Conservation (phyloP, 257 asterid species). For the Plantago ovata region DNA sequence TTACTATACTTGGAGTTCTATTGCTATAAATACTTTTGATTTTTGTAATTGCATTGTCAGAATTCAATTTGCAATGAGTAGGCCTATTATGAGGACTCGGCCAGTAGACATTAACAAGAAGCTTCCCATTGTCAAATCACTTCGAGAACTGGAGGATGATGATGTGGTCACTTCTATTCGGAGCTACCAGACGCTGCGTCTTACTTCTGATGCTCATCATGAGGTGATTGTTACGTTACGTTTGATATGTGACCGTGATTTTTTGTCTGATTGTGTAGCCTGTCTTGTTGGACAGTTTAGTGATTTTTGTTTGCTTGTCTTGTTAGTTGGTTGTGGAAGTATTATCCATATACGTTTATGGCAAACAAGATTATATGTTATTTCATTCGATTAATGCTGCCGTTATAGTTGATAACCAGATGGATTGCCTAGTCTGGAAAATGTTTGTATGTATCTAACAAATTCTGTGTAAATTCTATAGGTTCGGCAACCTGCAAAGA, state of each 20-base stretch:
- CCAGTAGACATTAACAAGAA: slow-evolving; percentile 97
- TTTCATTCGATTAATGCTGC: too few relatives aligned
- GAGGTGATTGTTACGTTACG: slow-evolving; percentile 47
- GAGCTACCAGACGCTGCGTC: slow-evolving; percentile 76
- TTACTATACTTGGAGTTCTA: too few relatives aligned
- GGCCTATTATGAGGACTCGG: slow-evolving; percentile 96
- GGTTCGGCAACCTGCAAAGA: slow-evolving; percentile 74
- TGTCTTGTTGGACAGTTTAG: neutral
- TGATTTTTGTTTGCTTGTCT: too few relatives aligned
- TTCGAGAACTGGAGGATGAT: slow-evolving; percentile 95
- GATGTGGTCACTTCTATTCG: slow-evolving; percentile 80
- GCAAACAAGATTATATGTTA: too few relatives aligned
- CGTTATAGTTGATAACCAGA: too few relatives aligned
- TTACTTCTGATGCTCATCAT: slow-evolving; percentile 64
- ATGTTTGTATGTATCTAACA: neutral
- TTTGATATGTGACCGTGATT: neutral
- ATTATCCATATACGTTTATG: too few relatives aligned
- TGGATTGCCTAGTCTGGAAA: too few relatives aligned
- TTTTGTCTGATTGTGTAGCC: neutral
- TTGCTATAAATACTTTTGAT: too few relatives aligned
- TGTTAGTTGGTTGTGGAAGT: too few relatives aligned
- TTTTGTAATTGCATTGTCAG: too few relatives aligned
- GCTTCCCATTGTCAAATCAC: slow-evolving; percentile 87
- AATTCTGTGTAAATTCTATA: slow-evolving; percentile 17
- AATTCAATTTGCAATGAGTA: slow-evolving; percentile 53